A percentile compares a stretch with the other conserved stretches of the same genome.
These are phyloP conservation scores for Smallanthus sonchifolius DNA, from an alignment of 129 eudicot genomes.

Conservation along the genomic window DNA sequence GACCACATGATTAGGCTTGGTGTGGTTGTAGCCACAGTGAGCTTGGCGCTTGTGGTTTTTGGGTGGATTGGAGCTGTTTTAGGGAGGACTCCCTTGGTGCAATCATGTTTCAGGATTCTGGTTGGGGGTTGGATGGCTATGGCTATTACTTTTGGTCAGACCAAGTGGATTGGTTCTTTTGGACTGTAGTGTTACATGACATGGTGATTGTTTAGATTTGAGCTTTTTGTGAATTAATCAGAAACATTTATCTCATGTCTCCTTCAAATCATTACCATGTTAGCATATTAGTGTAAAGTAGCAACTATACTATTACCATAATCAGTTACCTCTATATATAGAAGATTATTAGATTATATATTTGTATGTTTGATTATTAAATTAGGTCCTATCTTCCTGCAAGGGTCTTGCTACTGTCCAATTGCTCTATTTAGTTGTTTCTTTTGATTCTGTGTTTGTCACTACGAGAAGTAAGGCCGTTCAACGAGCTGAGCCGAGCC, in stretches of 20 bases:
- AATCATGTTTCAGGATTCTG: constrained; percentile 23
- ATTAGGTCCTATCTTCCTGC: background rate
- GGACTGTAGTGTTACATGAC: constrained; percentile 5
- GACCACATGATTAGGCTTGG: constrained; percentile 27
- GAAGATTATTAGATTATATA: background rate
- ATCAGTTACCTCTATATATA: background rate
- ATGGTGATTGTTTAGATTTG: background rate
- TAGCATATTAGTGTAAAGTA: background rate
- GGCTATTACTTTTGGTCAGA: constrained; percentile 31
- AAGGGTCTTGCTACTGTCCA: background rate
- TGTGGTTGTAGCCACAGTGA: constrained; percentile 34
- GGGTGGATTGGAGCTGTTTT: constrained; percentile 32
- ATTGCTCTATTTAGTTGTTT: background rate
- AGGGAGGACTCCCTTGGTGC: constrained; percentile 24
- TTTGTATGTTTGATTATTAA: too few species aligned
- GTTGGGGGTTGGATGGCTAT: constrained; percentile 39
- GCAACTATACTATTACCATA: background rate
- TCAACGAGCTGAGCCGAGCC: background rate
- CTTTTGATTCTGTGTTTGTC: background rate
- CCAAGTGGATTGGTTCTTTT: constrained; percentile 30
- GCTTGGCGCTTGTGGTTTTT: constrained; percentile 30
- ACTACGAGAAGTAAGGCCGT: background rate
- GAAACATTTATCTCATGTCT: constrained; percentile 1
- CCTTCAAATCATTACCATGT: background rate
- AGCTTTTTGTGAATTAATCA: background rate